Evolutionary conservation across 2,329 filamentous ascomycete genomes (phyloP).

Genomic region (Penicillium frequentans): DNA sequence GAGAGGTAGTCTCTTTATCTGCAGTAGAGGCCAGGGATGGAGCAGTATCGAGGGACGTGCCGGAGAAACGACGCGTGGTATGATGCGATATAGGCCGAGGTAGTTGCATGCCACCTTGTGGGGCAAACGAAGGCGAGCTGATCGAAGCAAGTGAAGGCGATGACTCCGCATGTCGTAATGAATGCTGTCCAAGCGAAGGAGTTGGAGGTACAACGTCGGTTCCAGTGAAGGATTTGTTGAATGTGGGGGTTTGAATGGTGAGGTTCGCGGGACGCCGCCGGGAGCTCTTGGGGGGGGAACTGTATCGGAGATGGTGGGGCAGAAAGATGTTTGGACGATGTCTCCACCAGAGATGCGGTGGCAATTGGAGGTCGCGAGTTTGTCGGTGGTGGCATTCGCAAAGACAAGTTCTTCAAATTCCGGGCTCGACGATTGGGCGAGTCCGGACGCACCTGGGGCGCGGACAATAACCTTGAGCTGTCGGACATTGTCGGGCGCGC

Average conservation of each 20-base stretch:
- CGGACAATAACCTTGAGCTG: conserved; percentile 29
- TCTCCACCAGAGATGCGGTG: conserved; percentile 51
- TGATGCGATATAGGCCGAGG: conserved; percentile 41
- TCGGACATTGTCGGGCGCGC: conserved; percentile 25
- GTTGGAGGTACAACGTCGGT: conserved; percentile 59
- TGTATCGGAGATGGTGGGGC: conserved; percentile 59
- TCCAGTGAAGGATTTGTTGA: conserved; percentile 50
- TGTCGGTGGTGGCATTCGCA: conserved; percentile 56
- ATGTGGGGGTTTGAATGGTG: conserved; percentile 58
- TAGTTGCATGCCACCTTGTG: conserved; percentile 53
- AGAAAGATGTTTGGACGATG: conserved; percentile 42
- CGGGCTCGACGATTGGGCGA: conserved; percentile 47
- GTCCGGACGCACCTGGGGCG: conserved; percentile 38
- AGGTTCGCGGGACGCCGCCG: conserved; percentile 60
- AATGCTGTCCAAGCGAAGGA: conserved; percentile 50
- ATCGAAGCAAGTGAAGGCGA: conserved; percentile 42
- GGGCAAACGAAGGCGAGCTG: conserved; percentile 54
- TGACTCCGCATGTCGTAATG: conserved; percentile 62
- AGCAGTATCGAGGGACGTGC: conserved; percentile 29
- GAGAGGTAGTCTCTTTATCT: conserved; percentile 26
- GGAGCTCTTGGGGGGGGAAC: conserved; percentile 53
- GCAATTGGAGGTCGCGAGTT: conserved; percentile 48
- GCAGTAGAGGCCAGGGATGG: conserved; percentile 28
- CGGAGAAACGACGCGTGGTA: conserved; percentile 28
- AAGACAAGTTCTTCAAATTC: conserved; percentile 64